phyloP scores from a whole-genome alignment of 2,329 filamentous ascomycete genomes.

The Diplodia intermedia region DNA sequence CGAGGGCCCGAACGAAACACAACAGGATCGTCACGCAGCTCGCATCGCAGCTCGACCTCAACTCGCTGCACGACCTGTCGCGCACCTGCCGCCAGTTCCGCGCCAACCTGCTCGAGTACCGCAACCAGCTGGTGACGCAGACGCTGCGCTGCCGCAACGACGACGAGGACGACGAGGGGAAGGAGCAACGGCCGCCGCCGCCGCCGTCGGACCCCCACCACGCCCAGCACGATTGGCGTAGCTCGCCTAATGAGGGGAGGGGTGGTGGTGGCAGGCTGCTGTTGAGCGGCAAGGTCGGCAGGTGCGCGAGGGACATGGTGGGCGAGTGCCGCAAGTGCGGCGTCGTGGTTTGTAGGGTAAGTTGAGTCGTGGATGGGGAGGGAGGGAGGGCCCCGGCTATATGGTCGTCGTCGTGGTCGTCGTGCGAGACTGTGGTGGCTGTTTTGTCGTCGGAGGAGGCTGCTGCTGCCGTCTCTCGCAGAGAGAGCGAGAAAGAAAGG shows the following conservation, averaged over 20 bases:
- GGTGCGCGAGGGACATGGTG: conserved; percentile 88
- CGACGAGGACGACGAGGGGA: no score
- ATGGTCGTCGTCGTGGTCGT: no score
- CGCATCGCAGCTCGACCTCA: conserved; percentile 80
- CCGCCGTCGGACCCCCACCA: conserved; percentile 12
- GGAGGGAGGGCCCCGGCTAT: no score
- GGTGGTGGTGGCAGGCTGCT: conserved; percentile 47
- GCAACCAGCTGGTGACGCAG: conserved; percentile 72
- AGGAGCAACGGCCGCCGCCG: no score
- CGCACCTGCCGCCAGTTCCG: conserved; percentile 82
- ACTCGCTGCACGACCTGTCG: conserved; percentile 82
- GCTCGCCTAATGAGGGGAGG: not conserved
- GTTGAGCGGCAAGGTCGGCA: conserved; percentile 72
- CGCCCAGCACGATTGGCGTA: conserved; percentile 13
- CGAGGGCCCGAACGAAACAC: no score
- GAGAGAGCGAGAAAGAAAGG: not conserved
- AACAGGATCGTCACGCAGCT: conserved; percentile 77
- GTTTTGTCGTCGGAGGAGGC: no score
- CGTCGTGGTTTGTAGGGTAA: conserved; percentile 80
- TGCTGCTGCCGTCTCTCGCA: not conserved
- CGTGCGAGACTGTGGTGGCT: not conserved
- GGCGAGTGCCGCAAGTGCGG: conserved; percentile 80
- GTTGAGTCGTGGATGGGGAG: conserved; percentile 38
- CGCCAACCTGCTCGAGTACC: conserved; percentile 78
- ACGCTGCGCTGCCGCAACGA: conserved; percentile 85